A percentile compares a stretch with the other conserved stretches of the same genome.
Evolutionary conservation across 2,329 filamentous ascomycete genomes (phyloP).

Genomic region (Phaeosphaeria sp.): DNA sequence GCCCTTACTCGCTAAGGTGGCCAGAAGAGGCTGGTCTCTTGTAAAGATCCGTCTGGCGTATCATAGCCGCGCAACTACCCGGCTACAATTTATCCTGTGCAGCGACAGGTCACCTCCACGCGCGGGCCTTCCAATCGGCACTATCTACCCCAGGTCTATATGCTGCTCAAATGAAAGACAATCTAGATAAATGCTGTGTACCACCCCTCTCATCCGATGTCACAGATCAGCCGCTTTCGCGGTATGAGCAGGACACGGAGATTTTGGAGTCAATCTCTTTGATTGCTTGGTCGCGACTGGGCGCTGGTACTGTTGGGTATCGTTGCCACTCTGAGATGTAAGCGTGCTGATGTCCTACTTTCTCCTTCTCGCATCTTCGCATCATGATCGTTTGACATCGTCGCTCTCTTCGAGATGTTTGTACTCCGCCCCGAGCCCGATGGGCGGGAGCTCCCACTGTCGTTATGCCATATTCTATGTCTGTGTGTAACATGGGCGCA

Average conservation of each 20-base stretch:
- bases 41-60: slow-evolving; percentile 29
- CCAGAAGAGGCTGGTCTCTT: slow-evolving; percentile 18
- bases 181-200: slow-evolving; percentile 39
- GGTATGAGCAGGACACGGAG: slow-evolving; percentile 25
- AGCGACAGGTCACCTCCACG: slow-evolving; percentile 28
- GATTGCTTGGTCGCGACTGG: slow-evolving; percentile 27
- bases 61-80: slow-evolving; percentile 22
- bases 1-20: slow-evolving; percentile 24
- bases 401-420: slow-evolving; percentile 19
- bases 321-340: slow-evolving; percentile 25
- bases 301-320: slow-evolving; percentile 17
- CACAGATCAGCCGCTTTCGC: slow-evolving; percentile 28
- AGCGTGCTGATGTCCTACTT: slow-evolving; percentile 19
- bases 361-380: slow-evolving; percentile 13
- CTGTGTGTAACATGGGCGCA: slow-evolving; percentile 26
- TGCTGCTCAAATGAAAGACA: slow-evolving; percentile 38
- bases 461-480: slow-evolving; percentile 27
- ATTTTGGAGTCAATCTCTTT: slow-evolving; percentile 30
- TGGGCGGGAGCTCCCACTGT: slow-evolving; percentile 8
- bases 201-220: slow-evolving; percentile 22
- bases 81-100: slow-evolving; percentile 39
- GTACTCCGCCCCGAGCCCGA: slow-evolving; percentile 8
- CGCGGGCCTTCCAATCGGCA: slow-evolving; percentile 33
- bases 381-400: slow-evolving; percentile 12
- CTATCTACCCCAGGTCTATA: slow-evolving; percentile 20